phyloP scores from a whole-genome alignment of 257 asterid genomes.

The Solanum bulbocastanum region DNA sequence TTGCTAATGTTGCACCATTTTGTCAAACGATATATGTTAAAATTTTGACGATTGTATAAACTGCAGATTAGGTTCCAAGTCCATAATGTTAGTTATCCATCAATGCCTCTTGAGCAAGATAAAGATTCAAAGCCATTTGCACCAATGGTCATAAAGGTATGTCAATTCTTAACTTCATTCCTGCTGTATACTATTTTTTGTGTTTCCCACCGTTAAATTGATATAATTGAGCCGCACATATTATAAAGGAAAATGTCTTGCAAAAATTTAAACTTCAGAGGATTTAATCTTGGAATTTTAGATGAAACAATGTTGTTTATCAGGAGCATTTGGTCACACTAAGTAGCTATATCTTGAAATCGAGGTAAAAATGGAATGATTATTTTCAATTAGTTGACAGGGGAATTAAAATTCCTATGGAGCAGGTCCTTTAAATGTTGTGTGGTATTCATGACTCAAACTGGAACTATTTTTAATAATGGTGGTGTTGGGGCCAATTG shows the following conservation, averaged over 20 bases:
- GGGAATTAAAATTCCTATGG: not conserved
- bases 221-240: not conserved
- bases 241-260: not conserved
- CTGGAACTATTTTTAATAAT: not conserved
- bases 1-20: not conserved
- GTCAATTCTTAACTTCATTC: not conserved
- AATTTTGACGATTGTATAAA: slow-evolving; percentile 20
- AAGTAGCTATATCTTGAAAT: not conserved
- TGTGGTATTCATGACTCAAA: not conserved
- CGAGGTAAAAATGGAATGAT: not conserved
- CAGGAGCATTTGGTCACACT: not conserved
- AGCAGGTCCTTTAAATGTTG: not conserved
- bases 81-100: slow-evolving; percentile 43
- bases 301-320: not conserved
- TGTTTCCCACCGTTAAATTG: not conserved
- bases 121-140: slow-evolving; percentile 31
- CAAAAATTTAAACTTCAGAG: not conserved
- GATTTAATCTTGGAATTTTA: not conserved
- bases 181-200: too few relatives aligned
- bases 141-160: slow-evolving; percentile 37
- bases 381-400: not conserved
- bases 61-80: slow-evolving; percentile 40
- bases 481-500: not conserved
- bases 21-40: slow-evolving; percentile 20
- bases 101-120: slow-evolving; percentile 53